Evolutionary conservation across 2,329 filamentous ascomycete species (phyloP).

Genomic region (Fusarium sp.): DNA sequence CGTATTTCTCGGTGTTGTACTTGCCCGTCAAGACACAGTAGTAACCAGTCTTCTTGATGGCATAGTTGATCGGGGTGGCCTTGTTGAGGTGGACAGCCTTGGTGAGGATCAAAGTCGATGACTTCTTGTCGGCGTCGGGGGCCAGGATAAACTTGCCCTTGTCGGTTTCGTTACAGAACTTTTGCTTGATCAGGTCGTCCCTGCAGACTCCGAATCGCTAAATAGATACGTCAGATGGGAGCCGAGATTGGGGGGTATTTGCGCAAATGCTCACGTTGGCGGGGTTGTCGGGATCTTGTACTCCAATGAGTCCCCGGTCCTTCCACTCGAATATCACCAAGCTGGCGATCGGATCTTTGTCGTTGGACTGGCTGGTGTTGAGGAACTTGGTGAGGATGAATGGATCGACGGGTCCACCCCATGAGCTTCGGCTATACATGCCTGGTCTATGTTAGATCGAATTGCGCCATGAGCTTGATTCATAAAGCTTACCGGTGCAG

Average conservation of each 20-base stretch:
- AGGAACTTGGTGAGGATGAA: slow-evolving; percentile 89
- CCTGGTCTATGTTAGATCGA: slow-evolving; percentile 57
- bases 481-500: slow-evolving; percentile 70
- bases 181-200: slow-evolving; percentile 73
- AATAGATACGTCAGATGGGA: slow-evolving; percentile 19
- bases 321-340: slow-evolving; percentile 95
- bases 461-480: not conserved
- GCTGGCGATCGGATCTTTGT: slow-evolving; percentile 79
- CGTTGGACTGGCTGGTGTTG: slow-evolving; percentile 65
- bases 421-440: slow-evolving; percentile 92
- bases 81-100: slow-evolving; percentile 85
- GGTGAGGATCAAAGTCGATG: slow-evolving; percentile 79
- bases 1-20: slow-evolving; percentile 77
- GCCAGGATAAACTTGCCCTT: slow-evolving; percentile 87
- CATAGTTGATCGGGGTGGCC: slow-evolving; percentile 80
- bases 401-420: slow-evolving; percentile 89
- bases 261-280: slow-evolving; percentile 59
- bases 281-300: slow-evolving; percentile 66
- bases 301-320: slow-evolving; percentile 83
- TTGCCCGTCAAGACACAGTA: slow-evolving; percentile 89
- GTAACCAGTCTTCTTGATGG: slow-evolving; percentile 90
- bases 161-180: slow-evolving; percentile 80
- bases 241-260: not conserved
- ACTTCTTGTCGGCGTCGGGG: slow-evolving; percentile 77
- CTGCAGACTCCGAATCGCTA: slow-evolving; percentile 75